phyloP scores from a whole-genome alignment of 352 stramenopile species.

The Pythium periplocum region DNA sequence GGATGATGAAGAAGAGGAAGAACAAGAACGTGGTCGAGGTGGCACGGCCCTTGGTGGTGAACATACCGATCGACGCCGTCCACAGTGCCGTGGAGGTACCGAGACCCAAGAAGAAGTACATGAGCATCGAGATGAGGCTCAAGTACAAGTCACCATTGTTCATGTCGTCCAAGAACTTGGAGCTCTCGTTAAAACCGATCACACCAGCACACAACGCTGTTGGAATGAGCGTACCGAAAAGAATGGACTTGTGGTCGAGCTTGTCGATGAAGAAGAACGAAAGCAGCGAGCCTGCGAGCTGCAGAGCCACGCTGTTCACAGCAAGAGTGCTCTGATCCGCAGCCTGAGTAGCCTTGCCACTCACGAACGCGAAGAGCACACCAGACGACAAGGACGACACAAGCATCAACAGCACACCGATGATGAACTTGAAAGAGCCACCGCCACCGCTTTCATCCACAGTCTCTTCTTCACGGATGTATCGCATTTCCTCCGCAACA shows the following conservation, averaged over 20 bases:
- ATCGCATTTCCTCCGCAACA: slow-evolving; percentile 63
- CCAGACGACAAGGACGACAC: slow-evolving; percentile 47
- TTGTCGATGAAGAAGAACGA: slow-evolving; percentile 82
- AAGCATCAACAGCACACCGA: slow-evolving; percentile 63
- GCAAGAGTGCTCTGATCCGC: slow-evolving; percentile 31
- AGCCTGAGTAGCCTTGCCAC: slow-evolving; percentile 42
- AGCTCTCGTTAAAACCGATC: slow-evolving; percentile 60
- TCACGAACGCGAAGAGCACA: slow-evolving; percentile 59
- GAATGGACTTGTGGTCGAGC: slow-evolving; percentile 63
- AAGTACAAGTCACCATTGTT: slow-evolving; percentile 46
- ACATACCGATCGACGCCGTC: slow-evolving; percentile 61
- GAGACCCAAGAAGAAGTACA: slow-evolving; percentile 79
- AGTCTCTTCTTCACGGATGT: slow-evolving; percentile 57
- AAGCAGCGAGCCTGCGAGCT: slow-evolving; percentile 48
- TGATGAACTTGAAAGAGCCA: slow-evolving; percentile 52
- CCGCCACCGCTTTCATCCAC: slow-evolving; percentile 28
- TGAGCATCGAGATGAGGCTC: slow-evolving; percentile 49
- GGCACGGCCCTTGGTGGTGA: slow-evolving; percentile 44
- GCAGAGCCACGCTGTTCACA: slow-evolving; percentile 48
- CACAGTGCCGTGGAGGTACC: slow-evolving; percentile 54
- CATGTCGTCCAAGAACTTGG: slow-evolving; percentile 28
- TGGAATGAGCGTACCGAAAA: slow-evolving; percentile 63
- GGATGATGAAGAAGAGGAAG: slow-evolving; percentile 43
- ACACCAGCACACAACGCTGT: slow-evolving; percentile 38
- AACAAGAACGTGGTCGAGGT: slow-evolving; percentile 51